Evolutionary conservation across 345 rosid genomes (phyloP).

Genomic region (Mangifera indica): DNA sequence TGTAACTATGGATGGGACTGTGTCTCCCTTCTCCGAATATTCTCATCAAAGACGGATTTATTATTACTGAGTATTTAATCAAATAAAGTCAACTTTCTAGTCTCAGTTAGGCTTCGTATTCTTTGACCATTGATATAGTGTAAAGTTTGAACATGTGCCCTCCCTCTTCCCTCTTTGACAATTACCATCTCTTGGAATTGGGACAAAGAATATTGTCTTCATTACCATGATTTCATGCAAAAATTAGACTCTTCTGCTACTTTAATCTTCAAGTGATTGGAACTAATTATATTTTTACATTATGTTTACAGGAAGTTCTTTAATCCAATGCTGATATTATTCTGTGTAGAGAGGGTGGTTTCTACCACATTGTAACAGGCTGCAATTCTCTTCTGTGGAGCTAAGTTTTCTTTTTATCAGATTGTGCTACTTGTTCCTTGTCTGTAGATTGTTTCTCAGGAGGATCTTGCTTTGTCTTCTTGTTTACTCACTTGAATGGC

Average conservation of each 20-base stretch:
- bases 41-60: too few relatives aligned
- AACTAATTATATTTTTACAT: neutral
- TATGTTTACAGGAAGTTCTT: conserved; percentile 21
- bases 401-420: neutral
- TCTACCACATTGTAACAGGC: neutral
- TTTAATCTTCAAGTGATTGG: neutral
- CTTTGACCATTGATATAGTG: neutral
- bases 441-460: conserved; percentile 1
- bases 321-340: neutral
- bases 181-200: neutral
- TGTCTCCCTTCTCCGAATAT: too few relatives aligned
- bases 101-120: too few relatives aligned
- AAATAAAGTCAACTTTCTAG: too few relatives aligned
- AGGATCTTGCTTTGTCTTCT: conserved; percentile 10
- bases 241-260: neutral
- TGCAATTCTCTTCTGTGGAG: neutral
- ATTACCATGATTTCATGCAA: neutral
- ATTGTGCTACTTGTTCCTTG: neutral
- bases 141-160: neutral
- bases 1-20: too few relatives aligned
- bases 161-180: neutral
- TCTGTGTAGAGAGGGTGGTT: neutral
- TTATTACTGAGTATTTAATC: too few relatives aligned
- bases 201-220: neutral
- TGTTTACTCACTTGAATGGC: neutral